Evolutionary conservation across 331 rosid species (phyloP).

Genomic region (Telfairia occidentalis): DNA sequence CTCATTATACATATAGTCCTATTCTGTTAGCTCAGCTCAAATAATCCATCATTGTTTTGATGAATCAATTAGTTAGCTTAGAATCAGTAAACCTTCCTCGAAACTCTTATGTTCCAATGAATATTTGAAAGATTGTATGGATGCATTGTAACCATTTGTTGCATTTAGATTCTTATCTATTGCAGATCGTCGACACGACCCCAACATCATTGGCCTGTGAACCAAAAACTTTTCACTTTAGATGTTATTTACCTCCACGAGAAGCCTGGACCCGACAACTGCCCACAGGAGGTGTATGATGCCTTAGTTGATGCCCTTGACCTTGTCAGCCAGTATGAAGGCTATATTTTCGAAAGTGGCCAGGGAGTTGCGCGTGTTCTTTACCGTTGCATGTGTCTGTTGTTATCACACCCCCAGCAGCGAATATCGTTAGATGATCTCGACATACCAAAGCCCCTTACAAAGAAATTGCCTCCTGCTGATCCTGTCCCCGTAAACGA

Average conservation of each 20-base stretch:
- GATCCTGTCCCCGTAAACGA: constrained; percentile 53
- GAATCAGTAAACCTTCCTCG: constrained; percentile 5
- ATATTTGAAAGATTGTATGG: constrained; percentile 2
- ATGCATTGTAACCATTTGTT: constrained; percentile 12
- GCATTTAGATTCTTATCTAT: constrained; percentile 62
- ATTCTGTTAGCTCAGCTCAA: neutral
- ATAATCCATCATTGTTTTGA: neutral
- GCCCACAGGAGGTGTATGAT: constrained; percentile 86
- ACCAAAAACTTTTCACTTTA: constrained; percentile 64
- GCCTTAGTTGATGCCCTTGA: constrained; percentile 77
- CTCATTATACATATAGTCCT: neutral
- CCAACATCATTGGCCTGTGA: constrained; percentile 64
- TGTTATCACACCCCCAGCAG: constrained; percentile 80
- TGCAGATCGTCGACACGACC: constrained; percentile 71
- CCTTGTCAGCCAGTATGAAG: constrained; percentile 81
- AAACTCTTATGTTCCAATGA: neutral
- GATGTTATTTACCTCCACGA: constrained; percentile 94
- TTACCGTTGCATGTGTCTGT: constrained; percentile 52
- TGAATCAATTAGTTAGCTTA: neutral
- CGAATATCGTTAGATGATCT: constrained; percentile 62
- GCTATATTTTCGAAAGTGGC: constrained; percentile 88
- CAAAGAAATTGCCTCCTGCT: constrained; percentile 38
- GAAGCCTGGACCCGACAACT: constrained; percentile 90
- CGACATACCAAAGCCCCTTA: constrained; percentile 68
- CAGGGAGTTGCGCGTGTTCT: constrained; percentile 60